Base-by-base conservation (phyloP, 768 basidiomycete species). In the Serendipita sp. region DNA sequence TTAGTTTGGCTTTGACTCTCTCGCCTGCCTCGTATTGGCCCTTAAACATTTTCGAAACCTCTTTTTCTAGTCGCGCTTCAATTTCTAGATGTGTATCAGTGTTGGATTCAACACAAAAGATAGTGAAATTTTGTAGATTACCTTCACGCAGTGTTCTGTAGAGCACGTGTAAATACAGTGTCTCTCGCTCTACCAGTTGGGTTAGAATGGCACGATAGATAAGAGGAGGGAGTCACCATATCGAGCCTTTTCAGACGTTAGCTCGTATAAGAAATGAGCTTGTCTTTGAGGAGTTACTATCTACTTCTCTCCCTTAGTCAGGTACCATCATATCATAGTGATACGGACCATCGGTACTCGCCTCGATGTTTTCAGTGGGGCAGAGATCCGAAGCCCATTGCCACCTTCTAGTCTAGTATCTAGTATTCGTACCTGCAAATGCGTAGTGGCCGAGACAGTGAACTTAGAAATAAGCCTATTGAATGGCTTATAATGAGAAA, bases 91-190 rank as follows among this genome's bases (percentile, higher is more conserved):
- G 18, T 24, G 11, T 41, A 24, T 24, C n/a, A 28, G 67, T 34
- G 3, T 53, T 24, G 24, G 30, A 24, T 24, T 30, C 13, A 58
- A 37, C 3, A 48, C 5, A 63, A 45, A 41, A 18, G 16, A 32
- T 15, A 66, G 32, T 15, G 44, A 13, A 30, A 54, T 34, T 24
- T 30, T n/a, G 7, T 24, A 24, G 51, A 72, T 51, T 66, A 91
- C 92, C 92, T 79, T 94, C 90, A 18, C 85, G 84, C 30, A 95
- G 74, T 76, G 85, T 84, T 44, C 89, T 83, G 73, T 92, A 96
- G 60, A 76, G 79, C 65, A 96, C 85, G 28, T 79, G 74, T 37
- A 95, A 75, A 30, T 73, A 77, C 46, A 89, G 74, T 0, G 84
- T 76, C 65, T 88, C 86, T 56, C 79, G 76, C 18, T 84, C 89